A percentile compares a stretch with the other conserved stretches of the same genome.
phyloP scores from a whole-genome alignment of 2,329 filamentous ascomycete species.

The Ceratocystis huliohia region DNA sequence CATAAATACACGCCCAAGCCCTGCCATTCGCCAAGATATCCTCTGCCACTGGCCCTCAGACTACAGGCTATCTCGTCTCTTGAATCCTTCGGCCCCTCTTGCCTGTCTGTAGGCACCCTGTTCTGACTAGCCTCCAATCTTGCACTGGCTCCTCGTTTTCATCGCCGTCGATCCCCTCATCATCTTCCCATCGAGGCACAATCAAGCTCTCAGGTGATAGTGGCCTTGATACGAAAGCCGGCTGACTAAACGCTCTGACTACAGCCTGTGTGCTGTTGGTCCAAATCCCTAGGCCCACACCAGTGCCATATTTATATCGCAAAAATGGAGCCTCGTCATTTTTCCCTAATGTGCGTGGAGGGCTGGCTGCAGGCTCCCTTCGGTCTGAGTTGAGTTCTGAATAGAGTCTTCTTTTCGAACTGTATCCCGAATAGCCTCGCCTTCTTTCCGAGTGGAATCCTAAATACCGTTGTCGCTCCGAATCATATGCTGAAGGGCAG shows the following conservation, averaged over 20 bases:
- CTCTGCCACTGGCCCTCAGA: background rate
- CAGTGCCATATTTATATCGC: constrained; percentile 7
- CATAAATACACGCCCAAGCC: background rate
- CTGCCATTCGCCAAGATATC: background rate
- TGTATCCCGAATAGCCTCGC: background rate
- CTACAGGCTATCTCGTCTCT: background rate
- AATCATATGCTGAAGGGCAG: background rate
- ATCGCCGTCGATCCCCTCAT: constrained; percentile 5
- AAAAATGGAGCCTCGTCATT: background rate
- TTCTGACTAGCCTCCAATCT: background rate
- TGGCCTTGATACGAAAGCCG: background rate
- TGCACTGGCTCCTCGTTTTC: background rate
- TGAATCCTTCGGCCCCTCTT: background rate
- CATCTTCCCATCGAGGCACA: constrained; percentile 11
- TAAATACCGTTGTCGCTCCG: background rate
- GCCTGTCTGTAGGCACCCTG: background rate
- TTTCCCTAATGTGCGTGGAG: background rate
- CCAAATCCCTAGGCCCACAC: constrained; percentile 10
- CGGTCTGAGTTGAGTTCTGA: background rate
- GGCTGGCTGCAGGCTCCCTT: background rate
- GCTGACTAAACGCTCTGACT: background rate
- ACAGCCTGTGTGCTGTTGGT: background rate
- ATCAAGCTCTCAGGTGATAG: constrained; percentile 9
- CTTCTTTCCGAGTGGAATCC: background rate
- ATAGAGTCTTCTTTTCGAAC: constrained; percentile 1